phyloP scores from a whole-genome alignment of 1,284 basidiomycete species.

The Cryptococcus sp. region DNA sequence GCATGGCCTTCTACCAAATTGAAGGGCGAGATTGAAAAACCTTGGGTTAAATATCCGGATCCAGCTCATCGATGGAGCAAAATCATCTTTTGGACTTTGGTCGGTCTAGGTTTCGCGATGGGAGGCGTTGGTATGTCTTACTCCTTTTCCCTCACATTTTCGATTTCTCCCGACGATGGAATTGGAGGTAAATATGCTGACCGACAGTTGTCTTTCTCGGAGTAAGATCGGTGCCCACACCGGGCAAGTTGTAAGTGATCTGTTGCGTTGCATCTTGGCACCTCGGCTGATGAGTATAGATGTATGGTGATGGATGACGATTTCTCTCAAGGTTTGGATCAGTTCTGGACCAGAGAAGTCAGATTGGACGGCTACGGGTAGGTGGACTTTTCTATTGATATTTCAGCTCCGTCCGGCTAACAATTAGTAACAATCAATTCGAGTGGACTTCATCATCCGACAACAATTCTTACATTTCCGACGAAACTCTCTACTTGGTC shows the following conservation, averaged over 20 bases:
- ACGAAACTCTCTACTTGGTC: conserved; percentile 70
- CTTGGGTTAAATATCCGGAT: conserved; percentile 62
- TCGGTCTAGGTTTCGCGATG: conserved; percentile 43
- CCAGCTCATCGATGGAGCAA: conserved; percentile 59
- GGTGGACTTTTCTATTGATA: not conserved
- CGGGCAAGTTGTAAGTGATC: conserved; percentile 8
- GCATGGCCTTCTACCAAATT: conserved; percentile 58
- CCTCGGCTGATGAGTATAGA: not conserved
- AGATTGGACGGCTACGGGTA: conserved; percentile 78
- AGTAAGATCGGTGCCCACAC: conserved; percentile 14
- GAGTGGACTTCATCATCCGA: conserved; percentile 71
- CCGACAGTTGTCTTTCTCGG: conserved; percentile 51
- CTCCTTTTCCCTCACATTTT: too few species aligned
- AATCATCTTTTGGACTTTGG: conserved; percentile 56
- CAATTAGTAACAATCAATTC: conserved; percentile 67
- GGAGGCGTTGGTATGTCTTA: conserved; percentile 27
- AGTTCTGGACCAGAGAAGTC: conserved; percentile 67
- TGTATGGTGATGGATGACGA: conserved; percentile 56
- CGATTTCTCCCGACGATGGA: too few species aligned
- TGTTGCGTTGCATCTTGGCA: too few species aligned
- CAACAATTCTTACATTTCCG: conserved; percentile 70
- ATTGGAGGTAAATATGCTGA: not conserved
- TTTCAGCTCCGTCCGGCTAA: not conserved
- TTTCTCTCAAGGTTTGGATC: conserved; percentile 1
- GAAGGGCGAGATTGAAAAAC: conserved; percentile 57